Percentiles rank a stretch among this genome's conserved stretches.
Evolutionary conservation across 1,139 yeast genomes (phyloP).

Genomic region (Saccharomyces hybrid): DNA sequence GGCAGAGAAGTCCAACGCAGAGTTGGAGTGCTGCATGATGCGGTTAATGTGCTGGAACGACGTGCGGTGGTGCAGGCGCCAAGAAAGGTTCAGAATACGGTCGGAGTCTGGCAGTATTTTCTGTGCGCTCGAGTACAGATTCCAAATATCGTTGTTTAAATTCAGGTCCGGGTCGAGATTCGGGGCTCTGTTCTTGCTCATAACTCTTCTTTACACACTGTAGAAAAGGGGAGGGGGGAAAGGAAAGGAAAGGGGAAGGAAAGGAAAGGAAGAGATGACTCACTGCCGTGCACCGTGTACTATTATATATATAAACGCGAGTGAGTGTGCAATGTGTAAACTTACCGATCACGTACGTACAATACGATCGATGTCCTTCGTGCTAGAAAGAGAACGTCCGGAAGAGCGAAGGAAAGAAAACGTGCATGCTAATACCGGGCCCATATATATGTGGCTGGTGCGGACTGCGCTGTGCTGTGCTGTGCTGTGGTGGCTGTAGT

Average conservation of each 20-base stretch:
- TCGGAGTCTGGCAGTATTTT: slow-evolving; percentile 65
- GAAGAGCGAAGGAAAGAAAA: background rate
- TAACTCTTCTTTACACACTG: background rate
- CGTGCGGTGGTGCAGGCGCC: slow-evolving; percentile 35
- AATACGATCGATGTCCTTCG: background rate
- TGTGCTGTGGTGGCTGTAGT: background rate
- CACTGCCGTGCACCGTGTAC: background rate
- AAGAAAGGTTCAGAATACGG: slow-evolving; percentile 74
- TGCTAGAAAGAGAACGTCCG: background rate
- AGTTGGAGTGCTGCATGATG: background rate
- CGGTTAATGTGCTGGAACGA: background rate
- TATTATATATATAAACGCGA: background rate
- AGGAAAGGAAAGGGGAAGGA: background rate
- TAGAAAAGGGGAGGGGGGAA: background rate
- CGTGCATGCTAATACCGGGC: background rate
- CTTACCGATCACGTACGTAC: background rate
- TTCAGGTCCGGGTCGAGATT: background rate
- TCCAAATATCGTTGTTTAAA: slow-evolving; percentile 41
- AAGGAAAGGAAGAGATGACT: background rate
- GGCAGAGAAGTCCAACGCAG: background rate
- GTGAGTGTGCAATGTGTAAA: background rate
- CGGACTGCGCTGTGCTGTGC: background rate
- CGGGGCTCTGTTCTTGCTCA: background rate
- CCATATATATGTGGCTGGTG: background rate
- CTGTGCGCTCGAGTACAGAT: slow-evolving; percentile 69